Percentiles rank a stretch among this genome's conserved stretches.
phyloP scores from a whole-genome alignment of 306 rosid genomes.

The Cucurbita argyrosperma region DNA sequence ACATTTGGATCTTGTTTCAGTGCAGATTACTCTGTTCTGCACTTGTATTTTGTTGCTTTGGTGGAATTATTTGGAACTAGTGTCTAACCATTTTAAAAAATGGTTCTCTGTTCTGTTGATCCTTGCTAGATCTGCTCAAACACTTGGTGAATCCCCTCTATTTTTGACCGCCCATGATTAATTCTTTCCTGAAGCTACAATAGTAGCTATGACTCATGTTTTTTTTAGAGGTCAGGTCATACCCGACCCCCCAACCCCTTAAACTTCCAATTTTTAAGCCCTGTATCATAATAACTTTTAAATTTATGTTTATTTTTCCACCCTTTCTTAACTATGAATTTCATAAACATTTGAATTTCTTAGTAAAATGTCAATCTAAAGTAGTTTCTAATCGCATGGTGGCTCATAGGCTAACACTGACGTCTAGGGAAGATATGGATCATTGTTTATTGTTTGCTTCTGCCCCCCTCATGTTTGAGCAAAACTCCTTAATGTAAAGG shows the following conservation, averaged over 20 bases:
- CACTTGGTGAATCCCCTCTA: background rate
- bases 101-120: background rate
- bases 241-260: background rate
- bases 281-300: too few relatives aligned
- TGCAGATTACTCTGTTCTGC: conserved; percentile 84
- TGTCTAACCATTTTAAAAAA: background rate
- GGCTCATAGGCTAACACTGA: too few relatives aligned
- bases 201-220: too few relatives aligned
- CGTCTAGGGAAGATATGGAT: background rate
- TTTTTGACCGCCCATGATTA: too few relatives aligned
- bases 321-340: too few relatives aligned
- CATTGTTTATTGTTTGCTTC: background rate
- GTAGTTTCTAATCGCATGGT: too few relatives aligned
- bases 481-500: background rate
- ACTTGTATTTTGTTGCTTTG: conserved; percentile 9
- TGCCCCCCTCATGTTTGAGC: background rate
- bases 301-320: too few relatives aligned
- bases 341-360: too few relatives aligned
- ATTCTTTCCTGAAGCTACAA: too few relatives aligned
- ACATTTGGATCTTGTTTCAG: conserved; percentile 10
- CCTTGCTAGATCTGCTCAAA: background rate
- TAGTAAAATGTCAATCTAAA: too few relatives aligned
- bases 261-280: background rate
- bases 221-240: too few relatives aligned
- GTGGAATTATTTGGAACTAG: background rate